A percentile compares a stretch with the other conserved stretches of the same genome.
These are phyloP conservation scores for Dictyostelium gargantuum DNA, from an alignment of 208 protist genomes.

Conservation along the genomic window DNA sequence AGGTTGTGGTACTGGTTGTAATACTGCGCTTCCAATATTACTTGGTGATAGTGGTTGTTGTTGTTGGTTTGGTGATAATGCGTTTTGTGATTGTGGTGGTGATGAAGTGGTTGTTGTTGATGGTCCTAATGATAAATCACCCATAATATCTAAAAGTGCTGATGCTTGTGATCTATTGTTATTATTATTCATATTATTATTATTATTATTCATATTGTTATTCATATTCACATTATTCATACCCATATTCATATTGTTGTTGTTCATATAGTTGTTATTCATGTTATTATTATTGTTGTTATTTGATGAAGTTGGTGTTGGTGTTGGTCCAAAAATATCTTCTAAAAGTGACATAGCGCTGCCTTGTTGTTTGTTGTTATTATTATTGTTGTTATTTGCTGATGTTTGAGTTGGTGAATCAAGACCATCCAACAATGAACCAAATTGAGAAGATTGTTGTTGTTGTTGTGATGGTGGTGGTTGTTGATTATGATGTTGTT, in stretches of 20 bases:
- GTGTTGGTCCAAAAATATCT: constrained; percentile 45
- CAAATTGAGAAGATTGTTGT: not conserved
- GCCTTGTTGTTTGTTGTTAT: too few relatives aligned
- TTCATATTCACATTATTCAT: not conserved
- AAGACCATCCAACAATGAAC: constrained; percentile 18
- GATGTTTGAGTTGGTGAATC: not conserved
- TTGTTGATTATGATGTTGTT: not conserved
- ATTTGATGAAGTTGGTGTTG: not conserved
- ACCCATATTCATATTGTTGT: not conserved
- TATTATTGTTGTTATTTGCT: not conserved
- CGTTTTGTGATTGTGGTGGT: not conserved
- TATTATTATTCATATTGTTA: not conserved
- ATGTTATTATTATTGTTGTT: not conserved
- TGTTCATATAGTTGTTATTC: not conserved
- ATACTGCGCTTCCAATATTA: not conserved
- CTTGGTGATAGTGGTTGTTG: constrained; percentile 41
- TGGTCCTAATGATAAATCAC: constrained; percentile 1
- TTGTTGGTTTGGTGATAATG: not conserved
- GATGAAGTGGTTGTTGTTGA: not conserved
- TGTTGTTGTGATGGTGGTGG: not conserved
- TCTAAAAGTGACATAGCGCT: constrained; percentile 14
- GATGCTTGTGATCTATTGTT: not conserved
- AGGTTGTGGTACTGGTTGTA: not conserved
- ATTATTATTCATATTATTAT: not conserved
- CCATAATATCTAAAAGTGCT: constrained; percentile 9